phyloP scores from a whole-genome alignment of 345 rosid genomes.

The Mercurialis annua region DNA sequence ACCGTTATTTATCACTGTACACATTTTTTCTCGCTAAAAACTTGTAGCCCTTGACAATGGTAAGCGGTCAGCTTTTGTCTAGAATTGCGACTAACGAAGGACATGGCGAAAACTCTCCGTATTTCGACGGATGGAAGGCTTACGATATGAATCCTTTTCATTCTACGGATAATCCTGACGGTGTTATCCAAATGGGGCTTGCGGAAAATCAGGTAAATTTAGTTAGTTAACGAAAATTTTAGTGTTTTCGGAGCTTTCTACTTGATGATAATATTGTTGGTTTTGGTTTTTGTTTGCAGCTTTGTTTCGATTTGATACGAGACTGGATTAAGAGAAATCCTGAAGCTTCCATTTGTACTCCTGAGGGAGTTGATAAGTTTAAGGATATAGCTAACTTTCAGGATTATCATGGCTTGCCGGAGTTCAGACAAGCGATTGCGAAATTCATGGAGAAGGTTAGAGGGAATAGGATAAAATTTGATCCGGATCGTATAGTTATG shows the following conservation, averaged over 20 bases:
- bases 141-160: slow-evolving; percentile 68
- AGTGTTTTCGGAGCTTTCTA: too few relatives aligned
- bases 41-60: slow-evolving; percentile 5
- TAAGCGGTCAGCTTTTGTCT: slow-evolving; percentile 37
- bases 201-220: slow-evolving; percentile 95
- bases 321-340: slow-evolving; percentile 71
- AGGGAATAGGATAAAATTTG: slow-evolving; percentile 54
- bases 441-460: slow-evolving; percentile 71
- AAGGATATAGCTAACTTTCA: slow-evolving; percentile 68
- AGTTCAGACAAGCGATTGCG: slow-evolving; percentile 76
- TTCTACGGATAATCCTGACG: slow-evolving; percentile 45
- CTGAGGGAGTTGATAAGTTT: slow-evolving; percentile 55
- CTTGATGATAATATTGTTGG: too few relatives aligned
- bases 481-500: slow-evolving; percentile 73
- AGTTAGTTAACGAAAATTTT: too few relatives aligned
- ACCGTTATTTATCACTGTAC: too few relatives aligned
- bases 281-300: slow-evolving; percentile 33
- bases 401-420: slow-evolving; percentile 75
- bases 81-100: slow-evolving; percentile 49
- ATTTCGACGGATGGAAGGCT: slow-evolving; percentile 89
- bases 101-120: slow-evolving; percentile 77
- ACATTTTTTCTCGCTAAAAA: background rate
- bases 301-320: slow-evolving; percentile 51
- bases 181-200: slow-evolving; percentile 88
- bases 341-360: slow-evolving; percentile 66